Percentiles rank a stretch among this genome's conserved stretches.
phyloP scores from a whole-genome alignment of 2,329 filamentous ascomycete genomes.

The Gnomoniopsis smithogilvyi region DNA sequence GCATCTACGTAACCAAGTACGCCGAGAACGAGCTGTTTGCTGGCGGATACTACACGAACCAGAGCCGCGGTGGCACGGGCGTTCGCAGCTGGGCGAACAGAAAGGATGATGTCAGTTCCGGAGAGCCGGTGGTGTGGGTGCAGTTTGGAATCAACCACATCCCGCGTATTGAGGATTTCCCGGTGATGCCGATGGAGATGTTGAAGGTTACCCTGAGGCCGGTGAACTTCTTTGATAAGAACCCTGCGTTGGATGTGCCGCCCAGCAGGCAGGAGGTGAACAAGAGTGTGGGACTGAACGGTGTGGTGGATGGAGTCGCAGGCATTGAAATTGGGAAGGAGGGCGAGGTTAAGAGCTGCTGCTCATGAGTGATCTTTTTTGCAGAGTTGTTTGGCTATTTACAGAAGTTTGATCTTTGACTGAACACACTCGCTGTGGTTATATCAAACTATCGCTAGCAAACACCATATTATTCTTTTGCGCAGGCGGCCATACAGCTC shows the following conservation, averaged over 20 bases:
- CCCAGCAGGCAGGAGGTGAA: slow-evolving; percentile 41
- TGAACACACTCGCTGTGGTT: too few species aligned
- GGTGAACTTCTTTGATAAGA: slow-evolving; percentile 49
- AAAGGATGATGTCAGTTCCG: slow-evolving; percentile 41
- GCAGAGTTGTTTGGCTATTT: too few species aligned
- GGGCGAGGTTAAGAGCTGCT: slow-evolving; percentile 7
- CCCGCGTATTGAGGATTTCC: slow-evolving; percentile 63
- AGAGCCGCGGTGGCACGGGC: slow-evolving; percentile 34
- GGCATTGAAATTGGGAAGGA: slow-evolving; percentile 14
- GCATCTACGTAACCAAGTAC: slow-evolving; percentile 34
- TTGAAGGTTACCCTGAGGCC: slow-evolving; percentile 46
- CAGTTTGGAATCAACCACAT: slow-evolving; percentile 57
- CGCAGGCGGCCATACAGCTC: too few species aligned
- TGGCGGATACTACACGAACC: slow-evolving; percentile 36
- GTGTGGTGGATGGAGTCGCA: slow-evolving; percentile 10
- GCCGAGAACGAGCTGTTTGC: slow-evolving; percentile 35
- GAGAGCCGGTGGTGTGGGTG: slow-evolving; percentile 50
- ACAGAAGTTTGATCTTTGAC: too few species aligned
- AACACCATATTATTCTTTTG: too few species aligned
- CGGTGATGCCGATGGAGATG: slow-evolving; percentile 64
- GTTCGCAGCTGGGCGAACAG: slow-evolving; percentile 30
- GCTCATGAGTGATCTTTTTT: too few species aligned
- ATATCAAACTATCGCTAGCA: too few species aligned
- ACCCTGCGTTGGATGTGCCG: slow-evolving; percentile 49
- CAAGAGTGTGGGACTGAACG: slow-evolving; percentile 30